These are phyloP conservation scores for Petunia hybrid DNA, from an alignment of 305 asterid genomes.

Conservation along the genomic window DNA sequence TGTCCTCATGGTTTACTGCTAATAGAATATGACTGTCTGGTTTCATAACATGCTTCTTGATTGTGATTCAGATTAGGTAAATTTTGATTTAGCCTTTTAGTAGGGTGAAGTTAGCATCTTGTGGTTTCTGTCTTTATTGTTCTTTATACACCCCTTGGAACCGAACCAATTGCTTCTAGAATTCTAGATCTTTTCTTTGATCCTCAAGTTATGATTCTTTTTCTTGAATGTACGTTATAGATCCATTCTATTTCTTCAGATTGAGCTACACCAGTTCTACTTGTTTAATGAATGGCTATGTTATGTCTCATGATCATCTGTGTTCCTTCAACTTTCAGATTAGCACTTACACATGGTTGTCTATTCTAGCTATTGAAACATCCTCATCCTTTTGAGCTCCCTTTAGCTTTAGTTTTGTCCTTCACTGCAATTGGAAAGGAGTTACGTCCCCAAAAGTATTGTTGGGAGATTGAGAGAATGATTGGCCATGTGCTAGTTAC, in stretches of 20 bases:
- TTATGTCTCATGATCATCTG: background rate
- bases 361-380: background rate
- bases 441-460: too few relatives aligned
- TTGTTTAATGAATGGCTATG: background rate
- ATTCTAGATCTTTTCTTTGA: background rate
- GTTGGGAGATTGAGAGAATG: too few relatives aligned
- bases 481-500: slow-evolving; percentile 4
- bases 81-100: slow-evolving; percentile 5
- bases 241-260: background rate
- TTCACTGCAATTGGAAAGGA: background rate
- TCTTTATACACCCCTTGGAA: background rate
- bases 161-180: background rate
- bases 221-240: background rate
- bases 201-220: background rate
- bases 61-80: slow-evolving; percentile 14
- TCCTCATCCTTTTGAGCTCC: background rate
- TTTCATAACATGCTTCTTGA: slow-evolving; percentile 10
- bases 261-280: background rate
- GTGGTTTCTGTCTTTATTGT: slow-evolving; percentile 1
- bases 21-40: background rate
- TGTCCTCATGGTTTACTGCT: background rate
- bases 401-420: background rate
- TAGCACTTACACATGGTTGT: background rate
- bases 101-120: background rate
- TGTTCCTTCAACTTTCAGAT: background rate